phyloP scores from a whole-genome alignment of 2,329 filamentous ascomycete genomes.

The Ciborinia camelliae region DNA sequence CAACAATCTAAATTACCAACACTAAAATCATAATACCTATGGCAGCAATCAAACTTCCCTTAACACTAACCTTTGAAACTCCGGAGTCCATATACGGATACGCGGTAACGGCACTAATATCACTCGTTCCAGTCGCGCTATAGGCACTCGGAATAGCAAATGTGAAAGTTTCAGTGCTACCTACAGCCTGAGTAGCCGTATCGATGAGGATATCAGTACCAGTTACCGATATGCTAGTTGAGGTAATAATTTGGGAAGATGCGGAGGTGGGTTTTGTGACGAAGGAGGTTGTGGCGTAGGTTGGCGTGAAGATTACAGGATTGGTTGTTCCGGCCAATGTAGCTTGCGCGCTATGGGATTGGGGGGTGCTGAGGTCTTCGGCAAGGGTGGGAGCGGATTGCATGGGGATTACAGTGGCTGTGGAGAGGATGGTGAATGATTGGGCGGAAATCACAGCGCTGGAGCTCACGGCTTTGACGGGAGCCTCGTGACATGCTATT shows the following conservation, averaged over 20 bases:
- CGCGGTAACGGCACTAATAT: slow-evolving; percentile 2
- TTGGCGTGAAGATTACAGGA: background rate
- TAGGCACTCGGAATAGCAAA: slow-evolving; percentile 12
- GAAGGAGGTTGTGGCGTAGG: slow-evolving; percentile 3
- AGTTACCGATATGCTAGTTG: background rate
- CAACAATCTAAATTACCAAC: slow-evolving; percentile 1
- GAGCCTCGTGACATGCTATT: background rate
- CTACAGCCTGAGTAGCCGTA: background rate
- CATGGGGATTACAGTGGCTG: background rate
- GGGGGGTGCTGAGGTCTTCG: background rate
- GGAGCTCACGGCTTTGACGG: background rate
- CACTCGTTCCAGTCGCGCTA: slow-evolving; percentile 1
- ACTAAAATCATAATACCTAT: background rate
- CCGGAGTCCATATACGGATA: background rate
- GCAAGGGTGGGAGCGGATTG: background rate
- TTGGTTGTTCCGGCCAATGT: background rate
- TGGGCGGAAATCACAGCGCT: background rate
- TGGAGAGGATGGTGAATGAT: background rate
- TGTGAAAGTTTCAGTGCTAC: slow-evolving; percentile 3
- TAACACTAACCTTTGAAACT: background rate
- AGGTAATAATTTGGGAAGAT: background rate
- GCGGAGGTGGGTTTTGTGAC: background rate
- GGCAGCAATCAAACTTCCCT: background rate
- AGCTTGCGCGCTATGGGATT: background rate
- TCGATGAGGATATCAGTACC: slow-evolving; percentile 8